A percentile compares a stretch with the other conserved stretches of the same genome.
These are phyloP conservation scores for Poa annua DNA, from an alignment of 176 grass and related monocot species.

Conservation along the genomic window DNA sequence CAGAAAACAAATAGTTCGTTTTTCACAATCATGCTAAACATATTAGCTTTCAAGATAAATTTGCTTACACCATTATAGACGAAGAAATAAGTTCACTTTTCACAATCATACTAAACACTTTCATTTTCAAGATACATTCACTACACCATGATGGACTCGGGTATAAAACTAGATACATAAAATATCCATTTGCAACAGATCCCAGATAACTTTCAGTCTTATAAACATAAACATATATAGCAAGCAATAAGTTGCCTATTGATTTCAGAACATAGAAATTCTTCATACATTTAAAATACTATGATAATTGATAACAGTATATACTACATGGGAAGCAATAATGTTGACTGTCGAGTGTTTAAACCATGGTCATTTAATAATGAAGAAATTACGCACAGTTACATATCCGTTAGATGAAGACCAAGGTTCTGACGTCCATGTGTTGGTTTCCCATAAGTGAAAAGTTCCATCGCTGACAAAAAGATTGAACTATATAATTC, in stretches of 20 bases:
- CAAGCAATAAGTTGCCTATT: background rate
- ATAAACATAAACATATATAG: background rate
- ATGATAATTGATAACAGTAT: background rate
- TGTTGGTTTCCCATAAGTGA: slow-evolving; percentile 96
- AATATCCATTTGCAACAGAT: background rate
- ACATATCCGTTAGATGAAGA: slow-evolving; percentile 92
- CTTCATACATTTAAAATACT: slow-evolving; percentile 3
- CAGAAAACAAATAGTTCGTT: background rate
- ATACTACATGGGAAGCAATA: background rate
- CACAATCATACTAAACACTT: slow-evolving; percentile 16
- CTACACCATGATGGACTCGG: slow-evolving; percentile 3
- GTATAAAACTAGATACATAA: slow-evolving; percentile 10
- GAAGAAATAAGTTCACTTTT: slow-evolving; percentile 14
- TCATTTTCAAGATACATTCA: background rate
- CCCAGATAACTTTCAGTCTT: background rate
- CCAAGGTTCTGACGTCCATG: slow-evolving; percentile 94
- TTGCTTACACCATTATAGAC: background rate
- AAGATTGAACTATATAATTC: slow-evolving; percentile 36
- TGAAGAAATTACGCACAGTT: slow-evolving; percentile 62
- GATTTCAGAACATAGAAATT: slow-evolving; percentile 17
- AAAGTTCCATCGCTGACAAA: slow-evolving; percentile 87
- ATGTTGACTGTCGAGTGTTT: slow-evolving; percentile 7
- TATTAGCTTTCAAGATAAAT: slow-evolving; percentile 30
- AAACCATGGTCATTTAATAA: slow-evolving; percentile 7
- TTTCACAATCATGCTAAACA: slow-evolving; percentile 35